Conservation (phyloP, 805 yeast genomes). For the Starmerella stellata region DNA sequence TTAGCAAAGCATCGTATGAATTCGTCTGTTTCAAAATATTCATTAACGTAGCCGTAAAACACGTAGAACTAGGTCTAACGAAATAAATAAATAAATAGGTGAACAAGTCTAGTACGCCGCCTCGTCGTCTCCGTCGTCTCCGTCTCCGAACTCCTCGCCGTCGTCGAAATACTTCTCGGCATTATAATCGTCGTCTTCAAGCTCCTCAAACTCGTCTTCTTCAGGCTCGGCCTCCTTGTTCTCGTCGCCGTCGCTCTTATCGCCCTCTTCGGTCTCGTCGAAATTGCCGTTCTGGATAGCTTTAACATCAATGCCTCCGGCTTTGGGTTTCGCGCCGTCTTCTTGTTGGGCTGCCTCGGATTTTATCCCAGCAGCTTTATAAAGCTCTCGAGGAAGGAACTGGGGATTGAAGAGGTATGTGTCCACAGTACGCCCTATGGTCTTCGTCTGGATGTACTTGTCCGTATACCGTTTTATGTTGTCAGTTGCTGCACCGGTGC, state of each 20-base stretch:
- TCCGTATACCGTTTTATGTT: constrained; percentile 74
- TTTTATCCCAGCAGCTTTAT: constrained; percentile 44
- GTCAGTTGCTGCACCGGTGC: constrained; percentile 27
- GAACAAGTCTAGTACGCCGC: constrained; percentile 37
- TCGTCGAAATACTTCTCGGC: constrained; percentile 68
- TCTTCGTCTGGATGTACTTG: constrained; percentile 50
- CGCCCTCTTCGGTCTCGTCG: constrained; percentile 24
- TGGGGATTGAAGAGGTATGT: constrained; percentile 59
- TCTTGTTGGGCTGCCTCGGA: not conserved
- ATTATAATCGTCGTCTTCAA: constrained; percentile 61
- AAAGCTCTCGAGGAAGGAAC: constrained; percentile 63
- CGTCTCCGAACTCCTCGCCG: constrained; percentile 37
- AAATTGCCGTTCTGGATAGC: not conserved
- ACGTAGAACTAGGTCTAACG: no score
- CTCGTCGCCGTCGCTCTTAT: constrained; percentile 22
- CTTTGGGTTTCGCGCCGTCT: not conserved
- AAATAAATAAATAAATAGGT: not conserved
- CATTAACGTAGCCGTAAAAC: no score
- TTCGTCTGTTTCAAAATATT: constrained; percentile 33
- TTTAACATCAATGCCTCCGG: not conserved
- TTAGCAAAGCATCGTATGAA: constrained; percentile 39
- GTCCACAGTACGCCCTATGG: constrained; percentile 50
- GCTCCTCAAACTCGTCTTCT: constrained; percentile 33
- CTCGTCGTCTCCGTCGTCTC: constrained; percentile 43
- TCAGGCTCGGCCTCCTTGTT: constrained; percentile 26